A percentile compares a stretch with the other conserved stretches of the same genome.
These are phyloP conservation scores for Apiospora sp. DNA, from an alignment of 2,329 filamentous ascomycete species.

Conservation along the genomic window DNA sequence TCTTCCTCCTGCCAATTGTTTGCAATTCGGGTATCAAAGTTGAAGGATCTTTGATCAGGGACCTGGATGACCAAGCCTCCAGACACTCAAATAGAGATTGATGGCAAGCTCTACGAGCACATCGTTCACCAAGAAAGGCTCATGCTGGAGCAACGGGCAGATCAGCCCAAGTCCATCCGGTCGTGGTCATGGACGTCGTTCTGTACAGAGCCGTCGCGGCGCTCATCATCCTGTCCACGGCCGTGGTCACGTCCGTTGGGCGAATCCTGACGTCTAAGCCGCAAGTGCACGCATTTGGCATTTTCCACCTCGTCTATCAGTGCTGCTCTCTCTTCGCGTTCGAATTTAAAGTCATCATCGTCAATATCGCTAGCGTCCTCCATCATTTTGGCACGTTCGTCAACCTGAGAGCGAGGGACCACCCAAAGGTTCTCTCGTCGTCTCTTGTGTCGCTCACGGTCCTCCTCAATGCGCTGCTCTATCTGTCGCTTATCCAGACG, in stretches of 20 bases:
- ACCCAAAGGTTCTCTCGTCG: conserved; percentile 94
- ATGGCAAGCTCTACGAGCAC: background rate
- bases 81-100: background rate
- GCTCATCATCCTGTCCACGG: background rate
- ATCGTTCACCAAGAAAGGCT: background rate
- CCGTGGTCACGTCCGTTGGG: conserved; percentile 26
- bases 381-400: conserved; percentile 84
- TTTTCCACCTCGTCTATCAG: conserved; percentile 34
- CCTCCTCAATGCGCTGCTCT: conserved; percentile 96
- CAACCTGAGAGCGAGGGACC: conserved; percentile 68
- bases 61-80: background rate
- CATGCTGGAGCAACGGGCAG: background rate
- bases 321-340: conserved; percentile 74
- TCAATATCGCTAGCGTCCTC: conserved; percentile 87
- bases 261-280: background rate
- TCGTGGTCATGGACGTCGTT: background rate
- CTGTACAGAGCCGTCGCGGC: background rate
- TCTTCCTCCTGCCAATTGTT: background rate
- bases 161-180: background rate
- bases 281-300: conserved; percentile 8
- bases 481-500: conserved; percentile 83
- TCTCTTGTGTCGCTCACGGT: conserved; percentile 92
- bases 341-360: conserved; percentile 83
- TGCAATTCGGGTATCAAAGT: background rate
- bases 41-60: background rate